Base-by-base conservation (phyloP, 805 yeast genomes). In the Yamadazyma nakazawae region DNA sequence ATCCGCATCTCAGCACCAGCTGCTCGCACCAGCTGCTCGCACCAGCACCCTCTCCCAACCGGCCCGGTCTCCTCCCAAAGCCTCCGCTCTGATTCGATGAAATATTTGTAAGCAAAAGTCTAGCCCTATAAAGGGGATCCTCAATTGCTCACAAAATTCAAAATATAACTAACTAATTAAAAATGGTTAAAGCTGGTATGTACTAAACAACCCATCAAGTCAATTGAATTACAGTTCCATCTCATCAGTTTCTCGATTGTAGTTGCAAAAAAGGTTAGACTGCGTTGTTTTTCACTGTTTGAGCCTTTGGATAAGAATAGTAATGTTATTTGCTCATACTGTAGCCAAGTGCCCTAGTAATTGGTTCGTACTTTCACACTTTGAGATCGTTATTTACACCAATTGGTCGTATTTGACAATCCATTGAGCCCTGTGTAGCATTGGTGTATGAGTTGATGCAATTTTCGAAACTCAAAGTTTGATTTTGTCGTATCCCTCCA, bases 161-260 rank as follows among this genome's bases (percentile, higher is more conserved):
- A 17, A 34, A 17, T 17, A 37, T 25, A 19, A 11, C 26, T 21
- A 19, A 21, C 24, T 16, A 40, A 28, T 40, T 17, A 24, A 45
- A 45, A 34, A 80, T 80, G 84, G 84, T 80, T 54, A 79, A 79
- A 70, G 84, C 84, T 63, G 82, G 84, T 79, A 77, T 56, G 83
- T 78, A 13, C n/a, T 5, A 28, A 28, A 28, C 32, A 47, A 4
- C 17, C 21, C 17, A 26, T 45, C 31, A 30, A 42, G 24, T 21
- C 18, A 40, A 40, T 36, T 39, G 32, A 35, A 28, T n/a, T 26
- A 34, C 26, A 37, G 34, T 41, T 34, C 43, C 44, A 24, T 26
- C 24, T 9, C n/a, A 28, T 28, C 9, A 13, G 5, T 12, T 5
- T 12, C 12, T 10, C 10, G 9, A 28, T 28, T 28, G 11, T 12